Percentiles rank a stretch among this genome's conserved stretches.
Evolutionary conservation across 2,329 filamentous ascomycete species (phyloP).

Genomic region (Xylariaceae sp.): DNA sequence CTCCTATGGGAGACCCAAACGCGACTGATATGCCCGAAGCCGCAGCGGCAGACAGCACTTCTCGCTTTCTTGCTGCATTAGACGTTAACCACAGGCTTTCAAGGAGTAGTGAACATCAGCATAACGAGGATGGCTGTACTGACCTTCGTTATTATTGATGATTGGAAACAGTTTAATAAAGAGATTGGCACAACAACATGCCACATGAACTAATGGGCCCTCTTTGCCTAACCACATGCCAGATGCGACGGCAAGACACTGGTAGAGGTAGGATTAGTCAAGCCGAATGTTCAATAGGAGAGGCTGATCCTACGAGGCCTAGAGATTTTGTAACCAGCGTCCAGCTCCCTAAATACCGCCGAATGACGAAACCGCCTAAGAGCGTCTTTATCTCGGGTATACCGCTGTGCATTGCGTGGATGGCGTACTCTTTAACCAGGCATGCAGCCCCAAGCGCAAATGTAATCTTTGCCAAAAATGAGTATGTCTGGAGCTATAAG

Average conservation of each 20-base stretch:
- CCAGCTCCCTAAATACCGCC: constrained; percentile 81
- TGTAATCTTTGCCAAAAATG: constrained; percentile 50
- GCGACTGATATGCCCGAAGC: constrained; percentile 91
- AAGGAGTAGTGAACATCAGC: neutral
- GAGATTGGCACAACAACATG: constrained; percentile 91
- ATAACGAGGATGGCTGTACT: constrained; percentile 10
- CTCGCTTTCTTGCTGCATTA: constrained; percentile 74
- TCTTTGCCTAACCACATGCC: constrained; percentile 97
- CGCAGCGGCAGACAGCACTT: constrained; percentile 85
- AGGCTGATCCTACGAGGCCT: constrained; percentile 61
- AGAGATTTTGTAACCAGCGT: constrained; percentile 86
- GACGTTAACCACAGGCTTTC: neutral
- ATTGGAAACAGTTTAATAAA: constrained; percentile 85
- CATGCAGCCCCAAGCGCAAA: constrained; percentile 76
- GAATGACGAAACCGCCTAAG: constrained; percentile 88
- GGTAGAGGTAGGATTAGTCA: constrained; percentile 23
- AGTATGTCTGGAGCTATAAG: neutral
- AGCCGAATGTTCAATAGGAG: neutral
- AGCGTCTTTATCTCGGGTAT: constrained; percentile 98
- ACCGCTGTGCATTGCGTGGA: constrained; percentile 89
- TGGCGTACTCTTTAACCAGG: constrained; percentile 77
- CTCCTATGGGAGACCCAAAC: constrained; percentile 85
- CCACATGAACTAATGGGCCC: constrained; percentile 90
- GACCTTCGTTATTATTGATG: constrained; percentile 84
- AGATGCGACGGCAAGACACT: constrained; percentile 88